phyloP scores from a whole-genome alignment of 441 rosid genomes.

The Gossypium davidsonii region DNA sequence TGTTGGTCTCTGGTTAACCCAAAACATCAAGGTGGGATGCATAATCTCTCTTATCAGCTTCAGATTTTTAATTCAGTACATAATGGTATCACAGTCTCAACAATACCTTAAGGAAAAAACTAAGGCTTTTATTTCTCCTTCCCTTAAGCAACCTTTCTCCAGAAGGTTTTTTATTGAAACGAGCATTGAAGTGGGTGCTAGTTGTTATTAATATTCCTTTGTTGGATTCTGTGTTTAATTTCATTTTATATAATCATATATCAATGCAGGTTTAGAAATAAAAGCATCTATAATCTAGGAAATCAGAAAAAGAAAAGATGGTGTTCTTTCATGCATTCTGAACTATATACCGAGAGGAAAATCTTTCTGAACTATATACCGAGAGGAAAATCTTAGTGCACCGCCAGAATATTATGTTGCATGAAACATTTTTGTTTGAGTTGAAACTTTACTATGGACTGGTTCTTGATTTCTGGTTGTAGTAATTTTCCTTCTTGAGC shows the following conservation, averaged over 20 bases:
- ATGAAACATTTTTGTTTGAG: not conserved
- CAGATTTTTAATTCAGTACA: constrained; percentile 2
- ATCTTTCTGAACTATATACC: not conserved
- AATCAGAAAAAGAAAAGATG: not conserved
- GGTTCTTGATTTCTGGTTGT: not conserved
- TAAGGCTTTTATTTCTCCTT: not conserved
- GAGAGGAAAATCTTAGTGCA: not conserved
- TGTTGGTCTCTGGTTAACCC: constrained; percentile 64
- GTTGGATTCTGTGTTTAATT: not conserved
- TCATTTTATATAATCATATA: not conserved
- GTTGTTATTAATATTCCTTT: not conserved
- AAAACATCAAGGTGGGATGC: constrained; percentile 50
- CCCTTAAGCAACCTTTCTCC: not conserved
- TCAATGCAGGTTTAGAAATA: not conserved
- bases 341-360: not conserved
- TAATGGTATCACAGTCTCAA: not conserved
- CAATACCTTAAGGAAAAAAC: not conserved
- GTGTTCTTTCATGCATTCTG: not conserved
- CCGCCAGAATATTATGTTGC: not conserved
- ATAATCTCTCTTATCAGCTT: constrained; percentile 2
- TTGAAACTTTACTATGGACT: not conserved
- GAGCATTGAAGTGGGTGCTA: not conserved
- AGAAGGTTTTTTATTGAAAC: not conserved
- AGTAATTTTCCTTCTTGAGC: not conserved
- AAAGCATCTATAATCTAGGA: not conserved